phyloP scores from a whole-genome alignment of 805 yeast species.

The Yamadazyma endophytica region DNA sequence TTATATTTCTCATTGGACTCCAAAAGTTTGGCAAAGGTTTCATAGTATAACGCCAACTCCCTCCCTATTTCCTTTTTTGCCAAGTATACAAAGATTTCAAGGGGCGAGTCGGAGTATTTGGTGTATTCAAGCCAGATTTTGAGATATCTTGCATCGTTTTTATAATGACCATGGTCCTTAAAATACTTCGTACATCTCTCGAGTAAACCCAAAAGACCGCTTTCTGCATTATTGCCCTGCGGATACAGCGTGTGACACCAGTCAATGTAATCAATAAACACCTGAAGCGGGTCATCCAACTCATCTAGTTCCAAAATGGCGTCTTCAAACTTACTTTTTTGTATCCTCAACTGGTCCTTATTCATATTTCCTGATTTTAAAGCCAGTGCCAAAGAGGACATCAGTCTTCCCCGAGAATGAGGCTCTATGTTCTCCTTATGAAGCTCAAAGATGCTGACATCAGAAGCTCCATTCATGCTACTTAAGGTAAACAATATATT shows the following conservation, averaged over 20 bases:
- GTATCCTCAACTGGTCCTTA: conserved; percentile 20
- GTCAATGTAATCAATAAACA: conserved; percentile 66
- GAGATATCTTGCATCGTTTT: conserved; percentile 78
- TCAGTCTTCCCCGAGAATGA: conserved; percentile 65
- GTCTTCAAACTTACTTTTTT: conserved; percentile 40
- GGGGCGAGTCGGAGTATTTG: conserved; percentile 61
- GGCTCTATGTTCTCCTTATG: conserved; percentile 80
- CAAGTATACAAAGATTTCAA: conserved; percentile 67
- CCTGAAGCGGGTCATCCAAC: conserved; percentile 79
- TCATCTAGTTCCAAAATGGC: conserved; percentile 51
- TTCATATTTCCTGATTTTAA: conserved; percentile 22
- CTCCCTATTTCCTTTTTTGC: conserved; percentile 69
- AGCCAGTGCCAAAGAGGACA: conserved; percentile 46
- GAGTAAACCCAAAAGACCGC: conserved; percentile 60
- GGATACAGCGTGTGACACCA: conserved; percentile 68
- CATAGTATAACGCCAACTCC: conserved; percentile 67
- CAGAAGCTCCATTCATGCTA: too few species aligned
- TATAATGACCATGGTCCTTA: conserved; percentile 61
- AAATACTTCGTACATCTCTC: conserved; percentile 72
- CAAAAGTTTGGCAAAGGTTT: conserved; percentile 64
- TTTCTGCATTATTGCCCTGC: conserved; percentile 55
- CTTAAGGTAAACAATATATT: too few species aligned
- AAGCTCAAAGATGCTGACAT: conserved; percentile 22
- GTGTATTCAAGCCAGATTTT: conserved; percentile 80
- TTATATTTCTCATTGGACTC: conserved; percentile 45